Evolutionary conservation across 1,284 basidiomycete species (phyloP), one percentile per base, ranked within the genome.

Genomic region (Lignosus rhinocerotis): DNA sequence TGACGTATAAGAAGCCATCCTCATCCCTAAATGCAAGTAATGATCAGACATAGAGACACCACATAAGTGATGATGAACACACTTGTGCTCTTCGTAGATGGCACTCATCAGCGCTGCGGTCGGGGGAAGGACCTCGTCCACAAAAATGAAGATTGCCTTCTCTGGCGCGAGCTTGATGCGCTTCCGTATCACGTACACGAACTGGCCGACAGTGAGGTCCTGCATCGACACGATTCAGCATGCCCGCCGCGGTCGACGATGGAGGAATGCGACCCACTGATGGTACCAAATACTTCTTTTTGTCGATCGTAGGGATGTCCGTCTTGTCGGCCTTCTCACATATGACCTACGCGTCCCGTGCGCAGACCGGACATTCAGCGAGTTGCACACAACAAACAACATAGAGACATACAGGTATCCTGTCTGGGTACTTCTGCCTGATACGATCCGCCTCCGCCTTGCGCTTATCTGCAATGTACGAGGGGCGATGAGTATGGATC

Each of bases 51-150:
- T 39, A 31, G 45, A 8, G 16, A 45, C 11, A 38, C 32, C 32
- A 52, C 10, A 45, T 21, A 32, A 8, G 36, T 11, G 32, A 42
- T 41, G 30, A 32, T 2, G 33, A 11, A 82, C 91, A 71, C 64
- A 96, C 94, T 97, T 97, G 85, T 99, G 96, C 78, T 99, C 97
- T 77, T 99, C 97, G 73, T 99, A 99, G 71, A 99, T 98, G 51
- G 94, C 90, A 72, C 93, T 96, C 97, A 99, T 99, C 52, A 98
- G 81, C 6, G 97, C 96, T 19, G 96, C 96, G 2, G 97, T 98
- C 48, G 97, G 96, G 53, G 97, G 97, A 42, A 99, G 84, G 56
- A 99, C 94, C 75, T 99, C 97, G 70, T 99, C 95, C 50, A 98
- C 95, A 71, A 98, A 98, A 76, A 98, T 97, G 80, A 98, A 98